Evolutionary conservation across 192 early-diverging fungal genomes (phyloP).

Genomic region (Backusella tarrabulga): DNA sequence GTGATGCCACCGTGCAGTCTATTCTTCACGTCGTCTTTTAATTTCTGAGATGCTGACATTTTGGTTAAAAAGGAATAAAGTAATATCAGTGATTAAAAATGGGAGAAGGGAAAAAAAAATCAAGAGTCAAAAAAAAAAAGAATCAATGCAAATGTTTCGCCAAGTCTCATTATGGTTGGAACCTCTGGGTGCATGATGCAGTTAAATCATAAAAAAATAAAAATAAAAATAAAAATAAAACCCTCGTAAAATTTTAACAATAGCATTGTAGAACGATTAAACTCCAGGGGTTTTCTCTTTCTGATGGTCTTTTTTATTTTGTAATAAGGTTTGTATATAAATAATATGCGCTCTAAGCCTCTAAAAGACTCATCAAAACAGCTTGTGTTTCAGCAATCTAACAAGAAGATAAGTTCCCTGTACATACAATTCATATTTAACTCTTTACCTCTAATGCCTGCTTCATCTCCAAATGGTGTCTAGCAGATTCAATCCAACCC

Average conservation of each 20-base stretch:
- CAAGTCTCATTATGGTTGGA: neutral
- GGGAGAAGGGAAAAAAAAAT: neutral
- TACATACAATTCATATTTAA: neutral
- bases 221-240: neutral
- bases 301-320: neutral
- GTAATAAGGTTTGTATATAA: neutral
- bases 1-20: neutral
- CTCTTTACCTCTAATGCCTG: slow-evolving; percentile 45
- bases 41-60: neutral
- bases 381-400: slow-evolving; percentile 25
- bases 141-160: neutral
- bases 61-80: neutral
- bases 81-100: neutral
- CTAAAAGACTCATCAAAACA: slow-evolving; percentile 18
- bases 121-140: neutral
- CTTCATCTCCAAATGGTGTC: slow-evolving; percentile 81
- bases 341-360: slow-evolving; percentile 10
- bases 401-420: neutral
- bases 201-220: neutral
- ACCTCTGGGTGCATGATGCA: neutral
- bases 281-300: neutral
- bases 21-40: slow-evolving; percentile 5
- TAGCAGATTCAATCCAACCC: slow-evolving; percentile 85
- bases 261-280: neutral
- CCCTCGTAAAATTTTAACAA: neutral